Conservation (phyloP, 2,329 filamentous ascomycete species). For the Canariomyces notabilis region DNA sequence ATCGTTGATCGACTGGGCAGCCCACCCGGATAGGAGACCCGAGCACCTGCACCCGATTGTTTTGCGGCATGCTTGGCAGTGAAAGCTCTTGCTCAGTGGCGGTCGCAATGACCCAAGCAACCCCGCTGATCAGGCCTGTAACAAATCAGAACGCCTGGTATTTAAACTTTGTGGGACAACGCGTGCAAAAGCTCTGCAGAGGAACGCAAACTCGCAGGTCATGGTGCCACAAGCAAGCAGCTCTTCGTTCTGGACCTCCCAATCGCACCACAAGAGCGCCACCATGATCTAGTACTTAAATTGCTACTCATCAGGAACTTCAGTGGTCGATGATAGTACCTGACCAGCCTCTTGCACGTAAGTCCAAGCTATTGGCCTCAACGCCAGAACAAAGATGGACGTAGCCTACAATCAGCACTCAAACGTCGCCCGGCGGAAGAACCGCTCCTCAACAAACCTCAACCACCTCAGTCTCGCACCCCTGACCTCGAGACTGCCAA, state of each 20-base stretch:
- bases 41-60: conserved; percentile 4
- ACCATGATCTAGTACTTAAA: background rate
- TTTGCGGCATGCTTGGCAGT: background rate
- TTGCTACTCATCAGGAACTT: background rate
- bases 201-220: conserved; percentile 1
- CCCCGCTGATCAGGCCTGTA: background rate
- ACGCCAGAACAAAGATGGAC: conserved; percentile 44
- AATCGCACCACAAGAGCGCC: conserved; percentile 9
- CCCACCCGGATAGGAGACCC: conserved; percentile 1
- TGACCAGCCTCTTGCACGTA: background rate
- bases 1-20: too few species aligned
- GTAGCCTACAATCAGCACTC: conserved; percentile 57
- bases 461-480: conserved; percentile 60
- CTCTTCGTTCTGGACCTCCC: background rate
- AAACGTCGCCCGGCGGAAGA: conserved; percentile 52
- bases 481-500: conserved; percentile 55
- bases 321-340: background rate
- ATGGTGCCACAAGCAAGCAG: background rate
- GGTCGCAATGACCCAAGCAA: conserved; percentile 5
- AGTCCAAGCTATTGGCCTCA: background rate
- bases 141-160: conserved; percentile 4
- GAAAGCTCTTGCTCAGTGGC: background rate
- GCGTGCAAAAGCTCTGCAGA: background rate
- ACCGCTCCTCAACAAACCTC: conserved; percentile 53
- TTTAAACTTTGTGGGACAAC: background rate